Evolutionary conservation across 345 rosid species (phyloP), one percentile per base, ranked within the genome.

Genomic region (Eucalyptus melliodora): DNA sequence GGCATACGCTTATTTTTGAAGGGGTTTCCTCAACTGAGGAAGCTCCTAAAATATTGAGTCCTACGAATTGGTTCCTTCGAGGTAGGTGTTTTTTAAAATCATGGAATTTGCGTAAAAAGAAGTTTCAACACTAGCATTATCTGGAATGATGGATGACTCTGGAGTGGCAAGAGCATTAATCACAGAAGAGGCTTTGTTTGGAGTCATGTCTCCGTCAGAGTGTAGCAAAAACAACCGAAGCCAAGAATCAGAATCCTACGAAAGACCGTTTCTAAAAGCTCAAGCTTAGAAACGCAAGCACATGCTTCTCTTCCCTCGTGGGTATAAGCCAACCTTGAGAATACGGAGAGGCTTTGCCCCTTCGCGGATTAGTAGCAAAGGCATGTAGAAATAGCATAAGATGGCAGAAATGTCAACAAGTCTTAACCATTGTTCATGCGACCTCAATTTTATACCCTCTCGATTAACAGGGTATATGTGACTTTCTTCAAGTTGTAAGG

Each of bases 1-100:
- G 92, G 91, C 92, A 89, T 93, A 92, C 90, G 86, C 86, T 27
- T 30, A 53, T 88, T 90, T 90, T 90, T 88, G 53, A 51, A 87
- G 91, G 83, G 72, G 47, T 37, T 30, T 17, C 6, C 21, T 67
- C 80, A 31, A n/a, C 23, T 4, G 42, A 31, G 40, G 40, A 34
- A 67, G 42, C 80, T 31, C 80, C 80, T 31, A n/a, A n/a, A 67
- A 62, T 23, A 60, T 11, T 12, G 8, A 60, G 67, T 60, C 12
- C 17, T 50, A 15, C 1, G 2, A 50, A 2, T 1, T 50, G 17
- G 51, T 50, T 50, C 17, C 17, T 13, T 5, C 16, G 13, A 53
- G 26, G 26, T 8, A 21, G 16, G 17, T 27, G 31, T 11, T 60
- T 4, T 60, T 12, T 30, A 10, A 27, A 12, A 11, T 13, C 31